These are phyloP conservation scores for Austroboletus festivus DNA, from an alignment of 768 basidiomycete species.

Conservation along the genomic window DNA sequence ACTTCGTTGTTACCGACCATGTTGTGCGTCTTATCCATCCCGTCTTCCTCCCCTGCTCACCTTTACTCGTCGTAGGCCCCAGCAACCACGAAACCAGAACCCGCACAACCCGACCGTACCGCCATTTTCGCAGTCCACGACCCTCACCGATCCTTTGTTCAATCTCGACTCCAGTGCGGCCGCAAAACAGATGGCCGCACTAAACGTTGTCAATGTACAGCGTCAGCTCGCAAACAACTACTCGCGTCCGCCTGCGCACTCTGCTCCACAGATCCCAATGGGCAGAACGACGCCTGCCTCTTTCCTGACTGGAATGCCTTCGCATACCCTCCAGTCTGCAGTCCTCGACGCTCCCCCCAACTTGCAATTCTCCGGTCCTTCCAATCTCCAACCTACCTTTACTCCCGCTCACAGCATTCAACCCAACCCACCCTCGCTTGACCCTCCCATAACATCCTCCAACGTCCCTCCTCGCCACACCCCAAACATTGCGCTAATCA, in stretches of 20 bases:
- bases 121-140: slow-evolving; percentile 20
- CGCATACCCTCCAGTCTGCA: slow-evolving; percentile 36
- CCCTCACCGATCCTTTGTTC: slow-evolving; percentile 40
- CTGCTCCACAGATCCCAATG: slow-evolving; percentile 32
- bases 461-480: slow-evolving; percentile 38
- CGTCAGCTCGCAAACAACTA: slow-evolving; percentile 54
- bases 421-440: slow-evolving; percentile 40
- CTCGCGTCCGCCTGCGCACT: slow-evolving; percentile 42
- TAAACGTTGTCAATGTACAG: slow-evolving; percentile 53
- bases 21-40: slow-evolving; percentile 29
- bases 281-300: slow-evolving; percentile 66
- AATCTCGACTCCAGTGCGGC: slow-evolving; percentile 61
- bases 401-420: slow-evolving; percentile 34
- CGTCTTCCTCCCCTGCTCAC: background rate
- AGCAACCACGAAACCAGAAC: slow-evolving; percentile 31
- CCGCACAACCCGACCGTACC: slow-evolving; percentile 14
- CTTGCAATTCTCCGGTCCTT: slow-evolving; percentile 44
- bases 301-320: slow-evolving; percentile 60
- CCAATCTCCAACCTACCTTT: slow-evolving; percentile 46
- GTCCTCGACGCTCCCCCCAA: slow-evolving; percentile 37
- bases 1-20: slow-evolving; percentile 12
- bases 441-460: slow-evolving; percentile 41
- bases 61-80: slow-evolving; percentile 34
- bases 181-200: slow-evolving; percentile 80
- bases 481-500: slow-evolving; percentile 35